These are phyloP conservation scores for Dictyostelium intermedium DNA, from an alignment of 78 protist species.

Conservation along the genomic window DNA sequence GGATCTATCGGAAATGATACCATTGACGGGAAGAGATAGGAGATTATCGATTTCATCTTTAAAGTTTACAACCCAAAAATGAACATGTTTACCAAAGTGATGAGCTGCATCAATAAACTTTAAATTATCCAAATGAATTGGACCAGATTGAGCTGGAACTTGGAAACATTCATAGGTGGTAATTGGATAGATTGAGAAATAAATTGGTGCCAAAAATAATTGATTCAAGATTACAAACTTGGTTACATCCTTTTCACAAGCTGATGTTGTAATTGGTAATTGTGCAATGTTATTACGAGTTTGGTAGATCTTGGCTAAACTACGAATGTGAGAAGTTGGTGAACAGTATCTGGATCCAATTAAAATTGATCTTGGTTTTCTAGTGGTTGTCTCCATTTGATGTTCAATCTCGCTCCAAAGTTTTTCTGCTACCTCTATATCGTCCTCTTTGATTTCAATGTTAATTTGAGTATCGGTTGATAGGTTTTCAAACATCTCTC, in stretches of 20 bases:
- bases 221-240: conserved; percentile 6
- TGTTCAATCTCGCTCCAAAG: conserved; percentile 32
- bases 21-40: not conserved
- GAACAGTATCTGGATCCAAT: conserved; percentile 27
- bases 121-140: conserved; percentile 16
- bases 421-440: not conserved
- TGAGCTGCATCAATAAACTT: conserved; percentile 9
- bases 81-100: conserved; percentile 26
- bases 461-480: not conserved
- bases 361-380: conserved; percentile 27
- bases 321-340: conserved; percentile 8
- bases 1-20: conserved; percentile 46
- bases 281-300: not conserved
- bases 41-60: conserved; percentile 2
- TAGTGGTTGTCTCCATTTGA: not conserved
- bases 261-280: conserved; percentile 40
- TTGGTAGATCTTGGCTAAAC: not conserved
- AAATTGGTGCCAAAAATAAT: conserved; percentile 6
- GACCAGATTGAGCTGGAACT: conserved; percentile 29
- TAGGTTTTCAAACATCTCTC: conserved; percentile 8
- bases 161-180: not conserved
- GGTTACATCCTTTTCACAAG: conserved; percentile 42
- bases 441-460: conserved; percentile 60
- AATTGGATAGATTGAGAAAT: not conserved
- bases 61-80: conserved; percentile 50